Evolutionary conservation across 352 stramenopile genomes (phyloP), one percentile per base, ranked within the genome.

Genomic region (Phytophthora hibernalis): DNA sequence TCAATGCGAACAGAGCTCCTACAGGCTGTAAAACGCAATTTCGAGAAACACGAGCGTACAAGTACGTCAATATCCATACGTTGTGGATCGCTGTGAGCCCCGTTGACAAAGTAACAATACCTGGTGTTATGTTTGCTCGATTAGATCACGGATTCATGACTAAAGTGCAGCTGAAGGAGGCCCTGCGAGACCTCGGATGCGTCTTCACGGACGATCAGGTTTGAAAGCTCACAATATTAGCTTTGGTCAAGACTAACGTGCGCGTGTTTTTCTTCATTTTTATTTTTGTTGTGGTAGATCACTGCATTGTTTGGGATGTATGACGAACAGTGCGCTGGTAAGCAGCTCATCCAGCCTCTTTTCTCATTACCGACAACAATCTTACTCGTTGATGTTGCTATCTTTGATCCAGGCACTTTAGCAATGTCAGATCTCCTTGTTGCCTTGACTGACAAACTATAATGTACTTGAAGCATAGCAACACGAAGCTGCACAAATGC

Each of bases 131-230:
- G 42, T 48, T 28, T 5, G 10, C 18, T 26, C 5, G 20, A 24
- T 48, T 6, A 48, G 42, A 48, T 6, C 18, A 48, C 18, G 42
- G 78, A 24, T 56, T 63, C 35, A 86, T 88, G 77, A 80, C 65
- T 13, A 83, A 88, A 35, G 48, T 53, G 3, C 72, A 87, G 11
- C 42, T 91, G 30, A 87, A 91, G 16, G 79, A 91, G 56, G 72
- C 75, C 8, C 43, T 91, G 28, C 63, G 75, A 62, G 69, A 70
- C 2, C 72, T 89, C 47, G 64, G 64, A 6, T 89, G 79, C 24
- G 77, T 88, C 13, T 80, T 89, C 50, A 86, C 76, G 0, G 78
- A 88, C 50, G 82, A 89, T 43, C 80, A 91, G 76, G 81, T 87
- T 51, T 28, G 15, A 28, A 31, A 49, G 24, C 8, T 9, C 21